Percentiles rank a stretch among this genome's conserved stretches.
Conservation (phyloP, 306 rosid species). For the Glycine latifolia region DNA sequence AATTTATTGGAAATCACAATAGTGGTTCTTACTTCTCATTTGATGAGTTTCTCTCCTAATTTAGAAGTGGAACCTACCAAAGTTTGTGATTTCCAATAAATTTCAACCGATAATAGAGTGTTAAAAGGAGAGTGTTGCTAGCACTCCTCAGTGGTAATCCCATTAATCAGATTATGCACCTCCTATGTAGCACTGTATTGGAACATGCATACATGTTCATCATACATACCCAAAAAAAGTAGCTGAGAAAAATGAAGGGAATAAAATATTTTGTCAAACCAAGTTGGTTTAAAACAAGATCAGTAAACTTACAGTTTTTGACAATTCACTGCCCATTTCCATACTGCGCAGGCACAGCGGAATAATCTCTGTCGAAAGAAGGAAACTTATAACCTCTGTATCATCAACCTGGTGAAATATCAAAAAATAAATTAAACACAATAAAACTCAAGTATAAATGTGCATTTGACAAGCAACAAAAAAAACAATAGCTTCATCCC, state of each 20-base stretch:
- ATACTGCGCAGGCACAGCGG: constrained; percentile 86
- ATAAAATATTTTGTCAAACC: not conserved
- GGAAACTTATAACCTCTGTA: constrained; percentile 75
- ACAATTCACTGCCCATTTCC: constrained; percentile 86
- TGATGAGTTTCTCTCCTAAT: too few relatives aligned
- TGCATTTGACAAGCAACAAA: not conserved
- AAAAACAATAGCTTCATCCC: not conserved
- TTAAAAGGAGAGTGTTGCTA: too few relatives aligned
- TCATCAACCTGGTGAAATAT: constrained; percentile 69
- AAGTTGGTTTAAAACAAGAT: constrained; percentile 20
- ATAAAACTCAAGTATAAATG: constrained; percentile 1
- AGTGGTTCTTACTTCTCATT: too few relatives aligned
- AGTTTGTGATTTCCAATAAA: too few relatives aligned
- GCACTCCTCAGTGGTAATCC: not conserved
- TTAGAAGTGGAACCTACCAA: too few relatives aligned
- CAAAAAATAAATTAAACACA: constrained; percentile 27
- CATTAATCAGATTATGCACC: not conserved
- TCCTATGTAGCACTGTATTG: not conserved
- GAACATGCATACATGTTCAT: not conserved
- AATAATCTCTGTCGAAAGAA: constrained; percentile 79
- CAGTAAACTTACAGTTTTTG: constrained; percentile 74
- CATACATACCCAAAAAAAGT: not conserved
- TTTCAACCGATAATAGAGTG: too few relatives aligned
- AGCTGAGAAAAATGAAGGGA: not conserved
- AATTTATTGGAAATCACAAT: too few relatives aligned